Base-by-base conservation (phyloP, 495 filamentous ascomycete genomes). In the Aspergillus indologenus region DNA sequence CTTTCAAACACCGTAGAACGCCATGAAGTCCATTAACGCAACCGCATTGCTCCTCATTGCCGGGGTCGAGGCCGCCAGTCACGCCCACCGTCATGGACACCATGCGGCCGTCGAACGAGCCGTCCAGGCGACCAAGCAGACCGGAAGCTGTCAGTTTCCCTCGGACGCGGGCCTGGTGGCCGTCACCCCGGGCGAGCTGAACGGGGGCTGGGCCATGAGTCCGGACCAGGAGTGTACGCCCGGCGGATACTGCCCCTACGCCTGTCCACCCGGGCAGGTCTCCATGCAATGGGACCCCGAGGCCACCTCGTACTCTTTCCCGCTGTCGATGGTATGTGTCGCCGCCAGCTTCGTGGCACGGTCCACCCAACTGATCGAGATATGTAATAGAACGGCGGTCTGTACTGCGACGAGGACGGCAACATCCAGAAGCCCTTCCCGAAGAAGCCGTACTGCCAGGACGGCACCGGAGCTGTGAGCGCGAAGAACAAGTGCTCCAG, bases 201-300 rank as follows among this genome's bases (percentile, higher is more conserved):
- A 94, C 73, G 88, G 79, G 34, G 90, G 90, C 59, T 94, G 90
- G 86, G 90, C 90, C 34, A 87, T 94, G 83, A 88, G 87, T 65
- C 88, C 88, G 8, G 83, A 94, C 72, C 82, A 90, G 67, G 68
- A 81, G 22, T 94, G 90, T 67, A 73, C 75, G 47, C 81, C 87
- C 6, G 87, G 85, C 17, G 83, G 75, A 57, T 92, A 85, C 71
- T 94, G 90, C 66, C 90, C 90, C 4, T 87, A 90, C 59, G 90
- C 90, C 44, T 94, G 90, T 60, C 86, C 85, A 44, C 68, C 89
- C 0, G 89, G 89, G 26, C 81, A 91, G 69, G 81, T 92, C 15
- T 90, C 87, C 75, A 84, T 85, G 63, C 90, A 94, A 70, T 94
- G 90, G 90, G 84, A 90, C 69, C 84, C 85, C 7, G 71, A 83